Evolutionary conservation across 140 eudicot species (phyloP), one percentile per base, ranked within the genome.

Genomic region (Oenanthe javanica): DNA sequence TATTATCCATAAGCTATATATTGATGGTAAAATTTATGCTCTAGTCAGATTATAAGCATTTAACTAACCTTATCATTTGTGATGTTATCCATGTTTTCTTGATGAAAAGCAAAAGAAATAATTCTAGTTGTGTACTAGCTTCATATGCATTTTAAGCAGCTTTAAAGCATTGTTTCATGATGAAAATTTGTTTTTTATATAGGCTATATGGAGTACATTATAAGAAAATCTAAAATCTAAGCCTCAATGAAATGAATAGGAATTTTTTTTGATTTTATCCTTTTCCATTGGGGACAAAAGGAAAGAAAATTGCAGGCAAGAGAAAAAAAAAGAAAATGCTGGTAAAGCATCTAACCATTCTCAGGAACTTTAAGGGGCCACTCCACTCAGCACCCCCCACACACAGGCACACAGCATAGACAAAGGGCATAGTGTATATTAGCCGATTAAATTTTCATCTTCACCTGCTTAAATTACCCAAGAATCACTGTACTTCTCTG

Each of bases 281-380:
- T 19, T 5, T 9, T 16, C 27, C 9, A 9, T 21, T 47, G 57
- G 57, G 38, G 42, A 21, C 40, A 47, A 46, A 74, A 46, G 78
- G n/a, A 73, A 73, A 46, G 77, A 46, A 45, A 0, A 25, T 67
- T 4, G 73, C 27, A 50, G 59, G 9, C 36, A n/a, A 21, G 31
- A 21, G 19, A 46, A 49, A 23, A 47, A 31, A 18, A 19, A 75
- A n/a, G n/a, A n/a, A 46, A 45, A 21, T 21, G 18, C 50, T 12
- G 43, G 48, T 48, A 75, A 48, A 75, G 78, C 78, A 25, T 11
- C 13, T 75, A 75, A 9, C 40, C 42, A 75, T n/a, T 75, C 61
- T 48, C 59, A 25, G 27, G 57, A 10, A 75, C 43, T 23, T 48
- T n/a, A 45, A 75, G 10, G 61, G 43, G n/a, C 57, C 78, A 9